Evolutionary conservation across 1,139 yeast genomes (phyloP), one percentile per base, ranked within the genome.

Genomic region (Pichia sp.): DNA sequence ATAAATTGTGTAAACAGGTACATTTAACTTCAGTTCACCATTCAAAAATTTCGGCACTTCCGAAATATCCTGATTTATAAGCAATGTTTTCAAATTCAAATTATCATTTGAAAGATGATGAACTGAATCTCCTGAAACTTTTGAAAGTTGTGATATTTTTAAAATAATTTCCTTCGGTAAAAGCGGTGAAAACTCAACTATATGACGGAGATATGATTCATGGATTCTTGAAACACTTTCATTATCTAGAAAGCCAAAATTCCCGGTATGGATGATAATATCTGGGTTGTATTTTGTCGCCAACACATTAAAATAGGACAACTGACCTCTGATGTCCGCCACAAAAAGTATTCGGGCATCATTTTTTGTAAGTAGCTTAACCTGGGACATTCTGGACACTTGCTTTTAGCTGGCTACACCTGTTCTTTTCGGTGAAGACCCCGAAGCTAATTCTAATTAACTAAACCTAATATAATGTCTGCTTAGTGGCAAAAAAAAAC

Each of bases 1-100:
- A 59, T 77, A 82, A 18, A 83, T 79, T 6, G 90, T 79, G 64
- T 85, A 85, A 1, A 85, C 87, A 0, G 94, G 92, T 15, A 82
- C 76, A 16, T 73, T 67, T 37, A 85, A 68, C 41, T 51, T 57
- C 37, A 61, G 60, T 26, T 67, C 67, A 1, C 87, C 87, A 4
- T 63, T 55, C 1, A 82, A 57, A 54, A 78, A 83, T 44, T 66
- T 62, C 23, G 76, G 71, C 41, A 83, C 67, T 57, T 82, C 85
- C 25, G 84, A 76, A 24, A 82, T 68, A 24, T 71, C 67, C 36
- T 70, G 68, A 32, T 68, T 60, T 9, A 68, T 55, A 44, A 64
- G 65, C 45, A 67, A 58, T 50, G 65, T 67, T 54, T 73, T 73
- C 59, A 71, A 68, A 55, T 67, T 72, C 43, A 61, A 68, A 29